Conservation (phyloP, 169 alveolate species). For the Eimeria praecox region DNA sequence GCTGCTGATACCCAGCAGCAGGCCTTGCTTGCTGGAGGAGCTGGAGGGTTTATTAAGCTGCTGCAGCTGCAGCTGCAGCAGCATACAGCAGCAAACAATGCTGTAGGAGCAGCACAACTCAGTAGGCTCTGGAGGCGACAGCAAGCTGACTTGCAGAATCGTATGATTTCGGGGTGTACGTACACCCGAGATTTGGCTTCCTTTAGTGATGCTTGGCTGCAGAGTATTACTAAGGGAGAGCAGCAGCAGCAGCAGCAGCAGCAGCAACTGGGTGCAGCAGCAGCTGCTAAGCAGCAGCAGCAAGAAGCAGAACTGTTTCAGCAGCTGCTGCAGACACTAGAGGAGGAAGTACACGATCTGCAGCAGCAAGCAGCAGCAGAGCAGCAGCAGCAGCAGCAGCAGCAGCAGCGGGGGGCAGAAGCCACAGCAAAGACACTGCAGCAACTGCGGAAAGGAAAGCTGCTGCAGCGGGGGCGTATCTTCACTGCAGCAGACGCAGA, state of each 20-base stretch:
- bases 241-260: constrained; percentile 63
- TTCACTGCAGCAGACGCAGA: constrained; percentile 53
- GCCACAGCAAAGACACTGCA: constrained; percentile 37
- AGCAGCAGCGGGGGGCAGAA: constrained; percentile 4
- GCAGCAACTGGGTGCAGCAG: constrained; percentile 4
- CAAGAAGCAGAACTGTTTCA: constrained; percentile 24
- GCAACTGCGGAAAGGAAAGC: constrained; percentile 48
- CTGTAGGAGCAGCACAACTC: constrained; percentile 20
- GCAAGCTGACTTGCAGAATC: constrained; percentile 4
- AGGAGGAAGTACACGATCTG: constrained; percentile 26
- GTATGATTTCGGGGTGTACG: constrained; percentile 3
- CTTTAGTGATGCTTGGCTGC: constrained; percentile 32
- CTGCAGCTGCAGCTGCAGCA: constrained; percentile 72
- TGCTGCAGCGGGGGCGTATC: constrained; percentile 54
- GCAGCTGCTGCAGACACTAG: constrained; percentile 24
- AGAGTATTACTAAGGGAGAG: too few relatives aligned
- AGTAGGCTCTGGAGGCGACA: constrained; percentile 5
- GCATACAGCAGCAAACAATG: constrained; percentile 41
- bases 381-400: constrained; percentile 60
- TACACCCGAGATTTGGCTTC: constrained; percentile 2
- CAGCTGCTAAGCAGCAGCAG: constrained; percentile 29
- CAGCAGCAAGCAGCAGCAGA: constrained; percentile 55
- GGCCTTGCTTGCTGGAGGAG: neutral
- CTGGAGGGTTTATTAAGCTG: neutral
- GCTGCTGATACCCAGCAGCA: too few relatives aligned